phyloP scores from a whole-genome alignment of 306 rosid genomes.

The Trifolium dubium region DNA sequence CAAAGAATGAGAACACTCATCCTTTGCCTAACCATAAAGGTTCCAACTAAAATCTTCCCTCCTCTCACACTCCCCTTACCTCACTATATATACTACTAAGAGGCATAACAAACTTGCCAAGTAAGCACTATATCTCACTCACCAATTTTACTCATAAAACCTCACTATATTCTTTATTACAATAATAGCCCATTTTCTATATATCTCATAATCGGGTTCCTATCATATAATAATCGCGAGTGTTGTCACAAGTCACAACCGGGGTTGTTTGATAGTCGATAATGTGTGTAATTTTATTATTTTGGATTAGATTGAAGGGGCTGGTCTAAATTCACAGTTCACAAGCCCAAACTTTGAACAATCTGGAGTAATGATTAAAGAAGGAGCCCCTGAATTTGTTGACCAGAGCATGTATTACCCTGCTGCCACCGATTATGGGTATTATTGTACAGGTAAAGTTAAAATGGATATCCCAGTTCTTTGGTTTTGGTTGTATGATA shows the following conservation, averaged over 20 bases:
- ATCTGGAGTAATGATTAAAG: conserved; percentile 70
- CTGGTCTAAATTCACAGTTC: conserved; percentile 61
- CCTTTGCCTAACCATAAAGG: no score
- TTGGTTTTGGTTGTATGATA: conserved; percentile 30
- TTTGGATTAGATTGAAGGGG: conserved; percentile 64
- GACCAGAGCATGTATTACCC: conserved; percentile 91
- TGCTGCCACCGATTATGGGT: conserved; percentile 87
- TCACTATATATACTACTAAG: no score
- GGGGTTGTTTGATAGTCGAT: conserved; percentile 18
- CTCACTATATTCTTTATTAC: no score
- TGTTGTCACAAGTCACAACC: background rate
- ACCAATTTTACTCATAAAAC: no score
- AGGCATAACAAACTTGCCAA: no score
- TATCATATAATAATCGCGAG: background rate
- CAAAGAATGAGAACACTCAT: no score
- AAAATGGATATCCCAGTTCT: background rate
- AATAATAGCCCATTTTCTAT: no score
- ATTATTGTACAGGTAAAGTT: conserved; percentile 84
- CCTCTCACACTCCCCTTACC: no score
- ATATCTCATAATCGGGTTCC: no score
- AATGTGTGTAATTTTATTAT: conserved; percentile 7
- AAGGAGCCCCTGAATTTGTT: conserved; percentile 83
- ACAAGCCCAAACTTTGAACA: conserved; percentile 62
- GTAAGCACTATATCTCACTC: no score
- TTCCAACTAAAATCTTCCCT: no score